Percentiles rank a stretch among this genome's conserved stretches.
Evolutionary conservation across 23 red algal genomes (phyloP).

Genomic region (Cyanidium caldarium): DNA sequence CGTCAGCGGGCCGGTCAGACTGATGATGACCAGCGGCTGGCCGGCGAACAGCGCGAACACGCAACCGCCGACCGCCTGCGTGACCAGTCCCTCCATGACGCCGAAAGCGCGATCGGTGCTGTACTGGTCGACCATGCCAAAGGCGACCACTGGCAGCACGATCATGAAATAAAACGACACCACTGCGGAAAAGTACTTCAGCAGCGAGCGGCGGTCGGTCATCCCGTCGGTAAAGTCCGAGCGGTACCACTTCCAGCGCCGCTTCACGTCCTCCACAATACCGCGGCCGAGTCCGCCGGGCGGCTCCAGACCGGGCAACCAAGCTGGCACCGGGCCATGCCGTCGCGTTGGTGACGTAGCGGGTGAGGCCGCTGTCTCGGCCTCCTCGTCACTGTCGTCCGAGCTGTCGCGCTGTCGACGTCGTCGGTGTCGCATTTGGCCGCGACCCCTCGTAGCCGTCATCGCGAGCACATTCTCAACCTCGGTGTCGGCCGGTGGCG

Average conservation of each 20-base stretch:
- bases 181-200: slow-evolving; percentile 70
- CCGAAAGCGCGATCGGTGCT: slow-evolving; percentile 54
- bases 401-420: too few relatives aligned
- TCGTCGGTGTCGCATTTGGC: too few relatives aligned
- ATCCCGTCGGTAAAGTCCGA: slow-evolving; percentile 72
- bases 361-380: too few relatives aligned
- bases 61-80: slow-evolving; percentile 62
- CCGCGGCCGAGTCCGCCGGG: too few relatives aligned
- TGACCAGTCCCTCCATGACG: slow-evolving; percentile 75
- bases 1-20: slow-evolving; percentile 72
- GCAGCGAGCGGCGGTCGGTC: slow-evolving; percentile 22
- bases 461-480: too few relatives aligned
- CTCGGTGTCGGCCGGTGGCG: too few relatives aligned
- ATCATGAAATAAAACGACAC: slow-evolving; percentile 76
- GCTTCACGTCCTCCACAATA: slow-evolving; percentile 31
- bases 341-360: too few relatives aligned
- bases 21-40: slow-evolving; percentile 79
- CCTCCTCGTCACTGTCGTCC: too few relatives aligned
- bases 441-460: too few relatives aligned
- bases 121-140: slow-evolving; percentile 55
- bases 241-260: slow-evolving; percentile 42
- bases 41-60: slow-evolving; percentile 62
- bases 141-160: slow-evolving; percentile 80
- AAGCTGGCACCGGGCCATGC: too few relatives aligned
- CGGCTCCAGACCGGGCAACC: too few relatives aligned